Conservation (phyloP, 208 protist species). For the Porcisia deanei region DNA sequence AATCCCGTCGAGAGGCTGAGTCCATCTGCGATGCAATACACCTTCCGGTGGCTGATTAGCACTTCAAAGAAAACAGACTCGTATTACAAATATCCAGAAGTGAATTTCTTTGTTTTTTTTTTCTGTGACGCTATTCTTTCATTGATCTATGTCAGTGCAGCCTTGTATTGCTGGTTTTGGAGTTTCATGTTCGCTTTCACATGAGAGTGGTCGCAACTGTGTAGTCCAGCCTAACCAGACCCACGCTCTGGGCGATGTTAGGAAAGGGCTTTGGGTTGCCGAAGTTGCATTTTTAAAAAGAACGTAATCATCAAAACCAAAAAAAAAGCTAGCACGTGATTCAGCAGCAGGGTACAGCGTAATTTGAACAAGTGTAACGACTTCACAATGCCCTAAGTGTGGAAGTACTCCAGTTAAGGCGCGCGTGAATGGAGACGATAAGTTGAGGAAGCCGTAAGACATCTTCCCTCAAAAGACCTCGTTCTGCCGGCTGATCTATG, state of each 20-base stretch:
- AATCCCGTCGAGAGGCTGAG: neutral
- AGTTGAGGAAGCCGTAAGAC: neutral
- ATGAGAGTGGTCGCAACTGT: constrained; percentile 39
- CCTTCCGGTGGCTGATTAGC: neutral
- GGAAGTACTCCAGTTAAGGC: neutral
- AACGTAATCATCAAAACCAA: constrained; percentile 27
- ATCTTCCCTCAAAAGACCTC: neutral
- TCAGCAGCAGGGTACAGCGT: constrained; percentile 6
- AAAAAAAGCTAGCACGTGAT: constrained; percentile 16
- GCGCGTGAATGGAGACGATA: neutral
- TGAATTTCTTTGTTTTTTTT: neutral
- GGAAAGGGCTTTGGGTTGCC: constrained; percentile 54
- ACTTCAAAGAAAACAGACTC: neutral
- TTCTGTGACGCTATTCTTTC: neutral
- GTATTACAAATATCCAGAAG: neutral
- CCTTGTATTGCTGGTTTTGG: constrained; percentile 38
- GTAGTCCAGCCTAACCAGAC: constrained; percentile 27
- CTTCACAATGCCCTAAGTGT: neutral
- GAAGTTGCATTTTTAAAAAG: constrained; percentile 40
- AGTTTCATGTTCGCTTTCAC: constrained; percentile 39
- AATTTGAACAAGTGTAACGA: neutral
- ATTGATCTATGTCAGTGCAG: constrained; percentile 33
- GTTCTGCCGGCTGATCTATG: neutral
- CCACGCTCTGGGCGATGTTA: constrained; percentile 23
- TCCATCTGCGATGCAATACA: neutral